A percentile compares a stretch with the other conserved stretches of the same genome.
These are phyloP conservation scores for Sporisorium exsertum DNA, from an alignment of 1,284 basidiomycete species.

Conservation along the genomic window DNA sequence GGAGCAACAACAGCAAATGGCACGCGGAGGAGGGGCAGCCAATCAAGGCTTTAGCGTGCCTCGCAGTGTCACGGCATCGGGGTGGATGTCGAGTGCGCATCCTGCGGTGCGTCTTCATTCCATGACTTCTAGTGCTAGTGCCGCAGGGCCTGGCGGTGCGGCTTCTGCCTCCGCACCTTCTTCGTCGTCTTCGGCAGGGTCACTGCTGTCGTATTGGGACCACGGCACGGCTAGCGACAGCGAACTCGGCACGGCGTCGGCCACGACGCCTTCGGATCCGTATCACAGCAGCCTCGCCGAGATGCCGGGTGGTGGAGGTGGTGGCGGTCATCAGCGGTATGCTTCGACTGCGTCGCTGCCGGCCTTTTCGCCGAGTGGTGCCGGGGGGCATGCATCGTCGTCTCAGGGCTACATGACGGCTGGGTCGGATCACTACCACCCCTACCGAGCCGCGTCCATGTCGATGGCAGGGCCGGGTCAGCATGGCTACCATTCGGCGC, in stretches of 20 bases:
- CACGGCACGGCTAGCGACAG: constrained; percentile 25
- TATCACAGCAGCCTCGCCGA: constrained; percentile 19
- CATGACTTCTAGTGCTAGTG: not conserved
- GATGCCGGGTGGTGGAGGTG: not conserved
- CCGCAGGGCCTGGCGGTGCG: not conserved
- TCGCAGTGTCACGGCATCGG: constrained; percentile 18
- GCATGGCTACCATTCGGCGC: not conserved
- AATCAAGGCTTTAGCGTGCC: constrained; percentile 24
- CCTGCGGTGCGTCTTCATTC: constrained; percentile 9
- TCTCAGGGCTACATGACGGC: constrained; percentile 18
- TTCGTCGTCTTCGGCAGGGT: constrained; percentile 29
- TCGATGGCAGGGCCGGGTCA: not conserved
- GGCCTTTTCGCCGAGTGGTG: constrained; percentile 14
- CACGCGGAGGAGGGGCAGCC: constrained; percentile 5
- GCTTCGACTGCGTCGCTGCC: constrained; percentile 28
- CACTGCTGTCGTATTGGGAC: constrained; percentile 34
- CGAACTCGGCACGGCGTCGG: constrained; percentile 26
- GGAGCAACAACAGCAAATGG: not conserved
- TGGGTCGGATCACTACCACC: constrained; percentile 20
- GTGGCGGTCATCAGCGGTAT: constrained; percentile 21
- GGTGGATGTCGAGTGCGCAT: constrained; percentile 21
- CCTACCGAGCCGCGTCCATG: constrained; percentile 19
- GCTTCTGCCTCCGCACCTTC: constrained; percentile 9
- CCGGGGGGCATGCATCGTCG: constrained; percentile 2
- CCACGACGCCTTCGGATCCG: constrained; percentile 13